These are phyloP conservation scores for Chlorella vulgaris DNA, from an alignment of 139 green algal species.

Conservation along the genomic window DNA sequence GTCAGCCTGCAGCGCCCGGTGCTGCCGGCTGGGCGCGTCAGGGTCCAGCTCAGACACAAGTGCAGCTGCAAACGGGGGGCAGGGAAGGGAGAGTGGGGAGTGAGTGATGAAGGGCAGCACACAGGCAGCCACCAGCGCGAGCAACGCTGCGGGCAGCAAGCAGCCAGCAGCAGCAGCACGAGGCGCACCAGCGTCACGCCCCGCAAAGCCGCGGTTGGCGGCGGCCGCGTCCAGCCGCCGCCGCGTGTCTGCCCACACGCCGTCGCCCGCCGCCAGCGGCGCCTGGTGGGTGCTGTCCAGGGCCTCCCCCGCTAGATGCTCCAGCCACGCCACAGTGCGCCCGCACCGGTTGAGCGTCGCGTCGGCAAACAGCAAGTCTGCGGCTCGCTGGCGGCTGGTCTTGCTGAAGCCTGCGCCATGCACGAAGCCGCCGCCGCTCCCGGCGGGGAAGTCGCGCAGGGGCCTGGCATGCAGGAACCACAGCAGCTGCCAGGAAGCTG, in stretches of 20 bases:
- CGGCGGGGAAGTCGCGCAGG: conserved; percentile 56
- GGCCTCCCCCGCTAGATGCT: conserved; percentile 58
- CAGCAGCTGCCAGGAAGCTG: conserved; percentile 72
- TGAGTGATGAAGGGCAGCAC: neutral
- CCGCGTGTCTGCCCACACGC: conserved; percentile 73
- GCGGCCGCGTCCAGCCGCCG: conserved; percentile 24
- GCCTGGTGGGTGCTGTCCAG: conserved; percentile 31
- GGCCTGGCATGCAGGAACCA: conserved; percentile 54
- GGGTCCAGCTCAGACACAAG: conserved; percentile 76
- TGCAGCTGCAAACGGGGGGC: neutral
- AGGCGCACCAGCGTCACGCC: conserved; percentile 18
- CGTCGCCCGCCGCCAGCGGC: conserved; percentile 56
- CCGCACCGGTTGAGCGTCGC: conserved; percentile 50
- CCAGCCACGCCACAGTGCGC: conserved; percentile 72
- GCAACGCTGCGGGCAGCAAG: too few species aligned
- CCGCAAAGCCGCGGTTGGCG: conserved; percentile 10
- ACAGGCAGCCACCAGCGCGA: too few species aligned
- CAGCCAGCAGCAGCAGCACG: too few species aligned
- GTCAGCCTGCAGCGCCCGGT: conserved; percentile 44
- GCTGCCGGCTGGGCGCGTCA: conserved; percentile 63
- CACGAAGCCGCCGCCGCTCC: conserved; percentile 51
- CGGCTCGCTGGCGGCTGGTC: conserved; percentile 55
- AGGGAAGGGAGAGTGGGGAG: neutral
- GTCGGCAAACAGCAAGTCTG: conserved; percentile 52
- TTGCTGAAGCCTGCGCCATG: conserved; percentile 49